A percentile compares a stretch with the other conserved stretches of the same genome.
These are phyloP conservation scores for Buddleja alternifolia DNA, from an alignment of 257 asterid species.

Conservation along the genomic window DNA sequence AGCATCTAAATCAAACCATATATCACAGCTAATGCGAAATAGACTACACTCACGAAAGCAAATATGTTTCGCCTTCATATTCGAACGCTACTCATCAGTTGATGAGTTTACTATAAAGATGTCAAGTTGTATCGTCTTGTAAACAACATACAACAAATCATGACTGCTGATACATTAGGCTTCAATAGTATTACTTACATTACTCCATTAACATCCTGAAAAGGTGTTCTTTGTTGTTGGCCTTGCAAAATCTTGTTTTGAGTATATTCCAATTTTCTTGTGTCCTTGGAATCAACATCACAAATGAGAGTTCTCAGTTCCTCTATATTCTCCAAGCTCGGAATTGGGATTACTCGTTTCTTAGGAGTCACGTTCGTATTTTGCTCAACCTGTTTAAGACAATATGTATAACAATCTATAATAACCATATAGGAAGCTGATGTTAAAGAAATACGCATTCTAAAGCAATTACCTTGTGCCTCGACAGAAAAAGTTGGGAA, in stretches of 20 bases:
- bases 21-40: background rate
- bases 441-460: no score
- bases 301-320: conserved; percentile 53
- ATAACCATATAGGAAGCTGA: no score
- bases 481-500: no score
- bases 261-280: conserved; percentile 31
- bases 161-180: background rate
- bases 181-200: conserved; percentile 13
- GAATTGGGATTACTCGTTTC: conserved; percentile 53
- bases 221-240: conserved; percentile 65
- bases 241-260: conserved; percentile 45
- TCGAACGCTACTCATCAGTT: conserved; percentile 30
- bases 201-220: conserved; percentile 58
- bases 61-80: background rate
- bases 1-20: background rate
- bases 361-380: conserved; percentile 54
- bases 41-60: background rate
- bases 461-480: no score
- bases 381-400: conserved; percentile 63
- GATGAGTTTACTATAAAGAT: conserved; percentile 30
- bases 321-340: conserved; percentile 64
- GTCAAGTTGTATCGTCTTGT: background rate
- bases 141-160: conserved; percentile 31
- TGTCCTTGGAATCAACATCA: conserved; percentile 34
- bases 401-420: no score